Evolutionary conservation across 2,329 filamentous ascomycete species (phyloP).

Genomic region (Alternaria sp.): DNA sequence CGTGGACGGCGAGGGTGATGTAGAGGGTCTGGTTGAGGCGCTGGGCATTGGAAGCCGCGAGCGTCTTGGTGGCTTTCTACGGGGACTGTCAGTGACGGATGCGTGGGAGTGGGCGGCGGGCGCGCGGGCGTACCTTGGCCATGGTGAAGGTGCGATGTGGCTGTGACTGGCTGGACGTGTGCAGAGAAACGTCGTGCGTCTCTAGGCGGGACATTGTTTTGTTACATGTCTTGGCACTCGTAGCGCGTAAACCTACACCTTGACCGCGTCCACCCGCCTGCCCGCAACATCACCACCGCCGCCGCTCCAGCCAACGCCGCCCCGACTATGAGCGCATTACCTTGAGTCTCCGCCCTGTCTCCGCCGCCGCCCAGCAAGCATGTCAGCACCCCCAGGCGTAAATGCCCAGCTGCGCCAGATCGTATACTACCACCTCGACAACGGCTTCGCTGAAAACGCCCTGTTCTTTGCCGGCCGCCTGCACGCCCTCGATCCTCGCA

Average conservation of each 20-base stretch:
- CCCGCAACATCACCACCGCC: conserved; percentile 5
- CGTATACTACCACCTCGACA: conserved; percentile 81
- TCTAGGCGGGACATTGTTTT: background rate
- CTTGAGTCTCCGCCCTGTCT: conserved; percentile 12
- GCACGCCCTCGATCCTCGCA: conserved; percentile 80
- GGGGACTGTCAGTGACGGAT: conserved; percentile 35
- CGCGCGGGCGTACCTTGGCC: conserved; percentile 4
- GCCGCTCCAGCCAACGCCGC: background rate
- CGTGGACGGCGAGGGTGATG: conserved; percentile 74
- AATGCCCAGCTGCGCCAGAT: conserved; percentile 68
- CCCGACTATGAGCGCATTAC: conserved; percentile 10
- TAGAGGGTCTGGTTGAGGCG: conserved; percentile 83
- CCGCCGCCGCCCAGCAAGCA: conserved; percentile 36
- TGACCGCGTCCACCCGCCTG: conserved; percentile 10
- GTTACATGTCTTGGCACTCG: background rate
- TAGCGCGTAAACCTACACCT: conserved; percentile 9
- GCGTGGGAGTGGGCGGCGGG: background rate
- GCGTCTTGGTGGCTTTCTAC: conserved; percentile 62
- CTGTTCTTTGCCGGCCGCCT: conserved; percentile 92
- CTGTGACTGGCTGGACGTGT: background rate
- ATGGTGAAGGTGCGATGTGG: conserved; percentile 4
- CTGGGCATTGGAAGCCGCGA: conserved; percentile 78
- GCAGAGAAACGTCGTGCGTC: background rate
- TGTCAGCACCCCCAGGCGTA: conserved; percentile 64
- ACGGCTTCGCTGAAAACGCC: conserved; percentile 85